Conservation (phyloP, 2,329 filamentous ascomycete species). For the Cladosporium sp. region DNA sequence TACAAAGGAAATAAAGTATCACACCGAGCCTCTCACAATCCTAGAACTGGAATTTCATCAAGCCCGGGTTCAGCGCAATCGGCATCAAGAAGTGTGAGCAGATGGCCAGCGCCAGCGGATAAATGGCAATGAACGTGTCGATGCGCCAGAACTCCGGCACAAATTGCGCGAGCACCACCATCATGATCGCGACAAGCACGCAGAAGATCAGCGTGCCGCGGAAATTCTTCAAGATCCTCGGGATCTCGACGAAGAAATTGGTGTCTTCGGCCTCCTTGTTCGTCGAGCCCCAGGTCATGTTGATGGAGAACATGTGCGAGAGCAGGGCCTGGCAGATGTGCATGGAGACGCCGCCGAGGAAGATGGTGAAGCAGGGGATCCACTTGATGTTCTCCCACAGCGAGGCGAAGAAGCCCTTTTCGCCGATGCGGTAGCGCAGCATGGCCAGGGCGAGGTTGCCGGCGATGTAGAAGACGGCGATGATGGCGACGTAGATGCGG, state of each 20-base stretch:
- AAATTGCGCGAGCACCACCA: slow-evolving; percentile 52
- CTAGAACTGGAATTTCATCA: slow-evolving; percentile 60
- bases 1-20: not conserved
- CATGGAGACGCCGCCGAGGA: slow-evolving; percentile 45
- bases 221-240: slow-evolving; percentile 58
- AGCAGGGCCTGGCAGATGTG: slow-evolving; percentile 45
- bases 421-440: slow-evolving; percentile 71
- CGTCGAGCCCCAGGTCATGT: slow-evolving; percentile 57
- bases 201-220: slow-evolving; percentile 58
- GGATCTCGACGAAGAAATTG: slow-evolving; percentile 60
- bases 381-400: slow-evolving; percentile 63
- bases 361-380: slow-evolving; percentile 53
- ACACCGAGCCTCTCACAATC: not conserved
- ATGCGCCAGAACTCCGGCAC: slow-evolving; percentile 60
- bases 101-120: slow-evolving; percentile 56
- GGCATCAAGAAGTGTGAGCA: slow-evolving; percentile 60
- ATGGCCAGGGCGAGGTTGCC: slow-evolving; percentile 72
- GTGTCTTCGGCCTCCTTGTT: slow-evolving; percentile 60
- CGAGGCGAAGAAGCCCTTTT: slow-evolving; percentile 60
- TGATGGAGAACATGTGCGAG: slow-evolving; percentile 44
- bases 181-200: slow-evolving; percentile 47
- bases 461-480: slow-evolving; percentile 75
- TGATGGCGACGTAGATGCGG: slow-evolving; percentile 78
- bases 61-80: slow-evolving; percentile 62
- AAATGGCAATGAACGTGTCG: slow-evolving; percentile 60